Evolutionary conservation across 2,329 filamentous ascomycete genomes (phyloP), one percentile per base, ranked within the genome.

Genomic region (Epichloe glyceriae): DNA sequence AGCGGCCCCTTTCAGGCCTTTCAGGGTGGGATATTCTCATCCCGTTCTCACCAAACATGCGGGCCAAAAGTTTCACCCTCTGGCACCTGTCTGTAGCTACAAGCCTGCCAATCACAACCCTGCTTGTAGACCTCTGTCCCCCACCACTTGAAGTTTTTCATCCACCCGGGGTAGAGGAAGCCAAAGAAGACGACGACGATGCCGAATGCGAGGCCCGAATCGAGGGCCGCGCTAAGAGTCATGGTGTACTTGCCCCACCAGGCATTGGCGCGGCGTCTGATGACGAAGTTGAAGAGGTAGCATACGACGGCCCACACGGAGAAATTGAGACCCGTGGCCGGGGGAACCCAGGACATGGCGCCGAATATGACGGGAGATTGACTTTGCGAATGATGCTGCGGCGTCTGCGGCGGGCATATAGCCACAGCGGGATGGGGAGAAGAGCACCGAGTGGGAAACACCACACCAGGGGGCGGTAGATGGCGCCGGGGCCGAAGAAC

Each of bases 181-280:
- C 82, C 86, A 60, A 95, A 91, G 64, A 94, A 94, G 26, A 93
- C 82, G 4, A 91, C 78, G 10, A 94, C 82, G 37, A 93, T 83
- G 30, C 86, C 86, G 60, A 90, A 86, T 0, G 88, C 88, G 19
- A 94, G 71, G 1, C 88, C 87, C 1, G 85, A 89, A 63, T 94
- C 88, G 50, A 94, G 73, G 2, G 86, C 88, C 0, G 88, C 88
- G 52, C 83, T 88, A 49, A 94, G 72, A 4, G 87, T 90, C 86
- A 94, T 93, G 40, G 86, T 91, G 65, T 94, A 94, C 67, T 94
- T 93, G 46, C 80, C 81, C 88, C 88, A 94, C 88, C 88, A 95
- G 1, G 79, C 82, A 33, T 73, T 74, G 26, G 80, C 83, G 20
- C 83, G 74, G 37, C 79, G 79, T 62, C 83, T 81, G 60, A 94